Evolutionary conservation across 352 stramenopile genomes (phyloP), one percentile per base, ranked within the genome.

Genomic region (Globisporangium spiculum): DNA sequence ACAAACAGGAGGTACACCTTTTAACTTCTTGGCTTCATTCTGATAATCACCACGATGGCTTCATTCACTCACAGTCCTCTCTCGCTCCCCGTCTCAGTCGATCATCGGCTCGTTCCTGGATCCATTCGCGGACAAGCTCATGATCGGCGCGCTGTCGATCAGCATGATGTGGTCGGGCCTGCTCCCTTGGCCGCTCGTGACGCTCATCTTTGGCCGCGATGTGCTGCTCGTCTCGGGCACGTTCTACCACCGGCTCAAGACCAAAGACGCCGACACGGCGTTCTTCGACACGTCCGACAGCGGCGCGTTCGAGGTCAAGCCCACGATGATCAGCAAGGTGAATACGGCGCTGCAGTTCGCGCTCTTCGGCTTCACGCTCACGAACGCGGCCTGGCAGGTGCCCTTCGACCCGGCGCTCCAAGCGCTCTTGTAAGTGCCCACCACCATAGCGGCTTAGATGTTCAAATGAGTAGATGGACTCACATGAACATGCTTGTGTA

Each of bases 61-160:
- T 20, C 22, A 64, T 34, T 30, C 14, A 22, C 27, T 54, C 16
- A 63, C 9, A 36, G 53, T 6, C 36, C 10, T 41, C 55, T 52
- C 10, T 61, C 20, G 22, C 18, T 59, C 1, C 18, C 12, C 2
- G 5, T 36, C 34, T 10, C 61, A 89, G 76, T 92, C 87, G 14
- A 90, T 93, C 34, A 73, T 94, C 24, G 87, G 87, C 22, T 93
- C 87, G 30, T 92, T 94, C 75, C 68, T 94, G 36, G 87, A 94
- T 64, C 87, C 87, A 8, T 86, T 94, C 57, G 87, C 87, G 20
- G 87, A 94, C 76, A 94, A 94, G 72, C 60, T 93, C 60, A 76
- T 94, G 68, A 77, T 94, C 58, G 84, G 82, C 58, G 86, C 83
- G 24, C 74, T 94, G 66, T 93, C 83, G 32, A 63, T 93, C 27